Evolutionary conservation across 768 basidiomycete genomes (phyloP), one percentile per base, ranked within the genome.

Genomic region (Melanogaster broomeanus): DNA sequence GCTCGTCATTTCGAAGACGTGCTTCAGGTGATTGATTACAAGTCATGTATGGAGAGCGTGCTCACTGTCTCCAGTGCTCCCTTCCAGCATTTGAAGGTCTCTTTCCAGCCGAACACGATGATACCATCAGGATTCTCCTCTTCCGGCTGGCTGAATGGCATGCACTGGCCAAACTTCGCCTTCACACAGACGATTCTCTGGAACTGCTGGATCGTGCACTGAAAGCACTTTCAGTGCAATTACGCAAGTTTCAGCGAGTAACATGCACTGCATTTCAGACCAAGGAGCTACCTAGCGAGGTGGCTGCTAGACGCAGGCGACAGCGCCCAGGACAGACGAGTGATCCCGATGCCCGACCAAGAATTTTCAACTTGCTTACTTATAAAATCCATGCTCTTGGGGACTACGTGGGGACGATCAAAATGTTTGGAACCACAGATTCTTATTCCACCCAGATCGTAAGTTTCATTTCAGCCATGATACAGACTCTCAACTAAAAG

Each of bases 1-100:
- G 77, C 66, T 1, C 56, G 69, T 0, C 71, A 78, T 41, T 78
- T 72, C 45, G 73, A 78, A 44, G 74, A 79, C 35, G 51, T 77
- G 1, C 58, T 78, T 0, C 76, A 78, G 67, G 77, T 59, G n/a
- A n/a, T n/a, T n/a, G n/a, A n/a, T n/a, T n/a, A n/a, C n/a, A n/a
- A n/a, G n/a, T n/a, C n/a, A n/a, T n/a, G n/a, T n/a, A n/a, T n/a
- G n/a, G n/a, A 27, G 19, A 27, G 19, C 16, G 19, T 8, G 37
- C 16, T 37, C n/a, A 16, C 3, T 1, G 13, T n/a, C n/a, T n/a
- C 2, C 45, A 74, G 72, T 74, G 72, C 31, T 16, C 58, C 0
- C 67, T 74, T 0, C 71, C 73, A 0, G 54, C 46, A 3, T 59
- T 73, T 8, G 64, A 74, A 34, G 69, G 65, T 0, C 57, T 74